Evolutionary conservation across 352 stramenopile species (phyloP).

Genomic region (Peronospora farinosa): DNA sequence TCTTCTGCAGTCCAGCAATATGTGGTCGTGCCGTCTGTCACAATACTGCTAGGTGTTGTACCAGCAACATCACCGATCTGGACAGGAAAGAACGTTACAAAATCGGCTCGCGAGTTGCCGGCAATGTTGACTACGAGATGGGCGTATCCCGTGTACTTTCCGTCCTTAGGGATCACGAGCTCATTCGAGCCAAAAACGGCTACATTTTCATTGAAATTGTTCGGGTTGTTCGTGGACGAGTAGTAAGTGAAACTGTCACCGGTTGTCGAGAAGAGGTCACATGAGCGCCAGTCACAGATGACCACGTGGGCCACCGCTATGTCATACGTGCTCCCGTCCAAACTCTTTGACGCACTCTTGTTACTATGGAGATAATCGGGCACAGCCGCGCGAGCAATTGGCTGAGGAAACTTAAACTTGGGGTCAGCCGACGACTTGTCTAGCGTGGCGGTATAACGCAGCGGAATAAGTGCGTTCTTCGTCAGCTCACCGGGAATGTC

Average conservation of each 20-base stretch:
- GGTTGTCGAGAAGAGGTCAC: constrained; percentile 52
- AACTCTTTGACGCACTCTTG: constrained; percentile 20
- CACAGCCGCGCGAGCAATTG: constrained; percentile 37
- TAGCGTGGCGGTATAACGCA: constrained; percentile 64
- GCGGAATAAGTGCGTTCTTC: constrained; percentile 42
- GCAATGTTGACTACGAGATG: constrained; percentile 62
- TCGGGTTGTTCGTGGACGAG: constrained; percentile 61
- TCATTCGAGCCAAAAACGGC: constrained; percentile 59
- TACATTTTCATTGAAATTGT: constrained; percentile 49
- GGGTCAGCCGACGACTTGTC: constrained; percentile 35
- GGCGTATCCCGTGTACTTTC: constrained; percentile 74
- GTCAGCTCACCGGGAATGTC: constrained; percentile 44
- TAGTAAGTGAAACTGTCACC: constrained; percentile 48
- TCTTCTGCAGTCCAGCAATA: constrained; percentile 66
- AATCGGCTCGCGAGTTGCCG: constrained; percentile 61
- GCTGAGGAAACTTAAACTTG: constrained; percentile 52
- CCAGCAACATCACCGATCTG: constrained; percentile 62
- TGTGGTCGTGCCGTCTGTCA: constrained; percentile 56
- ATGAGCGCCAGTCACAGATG: constrained; percentile 73
- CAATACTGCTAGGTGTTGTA: constrained; percentile 39
- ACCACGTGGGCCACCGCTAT: constrained; percentile 64
- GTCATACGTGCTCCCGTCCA: constrained; percentile 40
- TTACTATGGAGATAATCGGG: constrained; percentile 37
- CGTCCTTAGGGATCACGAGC: constrained; percentile 64
- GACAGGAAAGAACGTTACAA: constrained; percentile 73